These are phyloP conservation scores for Prasinococcaceae sp. DNA, from an alignment of 139 green algal species.

Conservation along the genomic window DNA sequence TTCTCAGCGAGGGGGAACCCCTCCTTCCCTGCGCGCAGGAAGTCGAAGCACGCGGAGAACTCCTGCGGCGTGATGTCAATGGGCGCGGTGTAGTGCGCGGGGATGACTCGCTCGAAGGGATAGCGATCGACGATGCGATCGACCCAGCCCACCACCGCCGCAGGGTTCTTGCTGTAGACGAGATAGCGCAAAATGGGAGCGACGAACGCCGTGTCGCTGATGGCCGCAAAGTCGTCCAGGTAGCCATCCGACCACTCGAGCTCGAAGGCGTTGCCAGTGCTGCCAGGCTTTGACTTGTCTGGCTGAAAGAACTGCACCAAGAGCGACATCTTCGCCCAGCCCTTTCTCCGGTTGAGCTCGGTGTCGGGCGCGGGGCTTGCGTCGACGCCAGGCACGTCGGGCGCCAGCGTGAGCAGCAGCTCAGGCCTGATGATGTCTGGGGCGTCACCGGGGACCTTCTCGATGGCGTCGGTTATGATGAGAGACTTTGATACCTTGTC, in stretches of 20 bases:
- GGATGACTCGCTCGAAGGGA: constrained; percentile 9
- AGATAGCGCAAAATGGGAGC: neutral
- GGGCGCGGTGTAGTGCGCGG: constrained; percentile 7
- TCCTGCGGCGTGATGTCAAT: constrained; percentile 1
- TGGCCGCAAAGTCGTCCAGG: neutral
- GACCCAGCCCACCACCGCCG: neutral
- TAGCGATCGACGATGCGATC: constrained; percentile 5
- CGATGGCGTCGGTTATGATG: neutral
- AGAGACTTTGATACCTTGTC: neutral
- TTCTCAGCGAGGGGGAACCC: neutral
- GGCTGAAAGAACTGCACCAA: neutral
- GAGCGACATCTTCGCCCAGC: neutral
- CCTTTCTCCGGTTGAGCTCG: neutral
- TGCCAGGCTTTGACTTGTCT: neutral
- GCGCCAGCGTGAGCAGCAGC: neutral
- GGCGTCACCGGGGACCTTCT: neutral
- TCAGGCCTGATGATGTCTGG: neutral
- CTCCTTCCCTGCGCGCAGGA: neutral
- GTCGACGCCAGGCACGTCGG: neutral
- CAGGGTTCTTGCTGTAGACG: neutral
- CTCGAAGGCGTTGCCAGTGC: neutral
- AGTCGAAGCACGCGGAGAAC: constrained; percentile 1
- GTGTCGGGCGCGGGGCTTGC: neutral
- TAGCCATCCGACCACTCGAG: neutral
- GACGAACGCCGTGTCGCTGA: constrained; percentile 1